phyloP scores from a whole-genome alignment of 2,329 filamentous ascomycete species.

The Arthrinium phaeospermum region DNA sequence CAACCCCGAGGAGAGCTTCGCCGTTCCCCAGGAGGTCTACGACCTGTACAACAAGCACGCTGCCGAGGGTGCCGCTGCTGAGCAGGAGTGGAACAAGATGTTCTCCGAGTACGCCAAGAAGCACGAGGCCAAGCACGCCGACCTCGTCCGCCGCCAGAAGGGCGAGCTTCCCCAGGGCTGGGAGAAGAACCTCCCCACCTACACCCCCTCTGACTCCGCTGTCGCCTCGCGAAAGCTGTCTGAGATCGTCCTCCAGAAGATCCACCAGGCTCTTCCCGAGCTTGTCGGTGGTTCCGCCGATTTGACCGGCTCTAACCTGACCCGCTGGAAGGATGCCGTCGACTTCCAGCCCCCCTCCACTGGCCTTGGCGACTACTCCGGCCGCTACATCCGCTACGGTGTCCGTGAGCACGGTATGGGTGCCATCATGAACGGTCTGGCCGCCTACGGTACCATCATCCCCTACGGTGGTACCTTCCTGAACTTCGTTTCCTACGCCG shows the following conservation, averaged over 20 bases:
- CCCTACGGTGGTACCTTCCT: conserved; percentile 97
- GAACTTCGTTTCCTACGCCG: conserved; percentile 98
- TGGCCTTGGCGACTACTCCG: conserved; percentile 86
- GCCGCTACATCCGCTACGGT: conserved; percentile 92
- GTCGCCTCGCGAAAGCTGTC: conserved; percentile 96
- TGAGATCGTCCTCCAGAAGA: conserved; percentile 88
- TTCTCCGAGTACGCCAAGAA: conserved; percentile 84
- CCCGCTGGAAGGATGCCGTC: conserved; percentile 93
- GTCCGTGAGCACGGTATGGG: conserved; percentile 93
- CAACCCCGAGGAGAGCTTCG: conserved; percentile 91
- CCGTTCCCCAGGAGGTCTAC: conserved; percentile 93
- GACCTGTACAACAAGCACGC: conserved; percentile 87
- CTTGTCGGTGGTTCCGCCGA: conserved; percentile 96
- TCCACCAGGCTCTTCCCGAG: conserved; percentile 84
- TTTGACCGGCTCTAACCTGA: conserved; percentile 98
- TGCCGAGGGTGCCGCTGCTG: conserved; percentile 82
- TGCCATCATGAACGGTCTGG: conserved; percentile 91
- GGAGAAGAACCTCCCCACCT: conserved; percentile 91
- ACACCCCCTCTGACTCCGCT: conserved; percentile 84
- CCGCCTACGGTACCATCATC: conserved; percentile 93
- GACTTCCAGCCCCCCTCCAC: conserved; percentile 94
- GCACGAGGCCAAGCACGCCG: conserved; percentile 78
- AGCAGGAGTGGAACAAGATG: conserved; percentile 95
- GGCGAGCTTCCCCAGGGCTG: conserved; percentile 92
- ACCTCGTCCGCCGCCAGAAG: conserved; percentile 80